A percentile compares a stretch with the other conserved stretches of the same genome.
Conservation (phyloP, 148 eudicot species). For the Diospyros kaki region DNA sequence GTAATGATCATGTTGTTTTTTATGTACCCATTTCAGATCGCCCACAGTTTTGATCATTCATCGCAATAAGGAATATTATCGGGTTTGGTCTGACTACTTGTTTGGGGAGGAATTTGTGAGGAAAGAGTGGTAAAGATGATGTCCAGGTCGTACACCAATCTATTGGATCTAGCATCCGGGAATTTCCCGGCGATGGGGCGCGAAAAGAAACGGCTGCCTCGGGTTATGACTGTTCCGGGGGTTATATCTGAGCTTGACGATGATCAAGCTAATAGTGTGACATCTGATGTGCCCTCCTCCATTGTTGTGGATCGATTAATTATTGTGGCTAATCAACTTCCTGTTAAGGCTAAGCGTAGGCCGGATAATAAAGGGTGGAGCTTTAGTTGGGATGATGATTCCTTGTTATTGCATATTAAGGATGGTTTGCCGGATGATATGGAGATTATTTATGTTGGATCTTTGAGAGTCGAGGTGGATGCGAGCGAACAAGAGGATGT, state of each 20-base stretch:
- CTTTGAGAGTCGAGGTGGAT: slow-evolving; percentile 46
- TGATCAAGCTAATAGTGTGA: slow-evolving; percentile 48
- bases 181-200: slow-evolving; percentile 57
- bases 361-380: slow-evolving; percentile 61
- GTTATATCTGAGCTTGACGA: slow-evolving; percentile 59
- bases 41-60: neutral
- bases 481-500: slow-evolving; percentile 52
- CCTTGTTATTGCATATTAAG: slow-evolving; percentile 42
- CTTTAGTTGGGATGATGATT: slow-evolving; percentile 65
- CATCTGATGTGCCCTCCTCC: slow-evolving; percentile 54
- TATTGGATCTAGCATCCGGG: slow-evolving; percentile 61
- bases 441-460: slow-evolving; percentile 59
- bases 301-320: slow-evolving; percentile 45
- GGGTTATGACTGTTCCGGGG: slow-evolving; percentile 62
- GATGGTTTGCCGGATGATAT: slow-evolving; percentile 64
- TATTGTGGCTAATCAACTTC: slow-evolving; percentile 56
- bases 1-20: neutral
- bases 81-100: slow-evolving; percentile 2
- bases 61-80: neutral
- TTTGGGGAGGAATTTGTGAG: slow-evolving; percentile 14
- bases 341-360: slow-evolving; percentile 50
- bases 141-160: slow-evolving; percentile 65
- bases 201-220: slow-evolving; percentile 44
- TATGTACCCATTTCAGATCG: slow-evolving; percentile 18
- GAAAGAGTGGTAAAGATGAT: slow-evolving; percentile 38